These are phyloP conservation scores for Cladosporium cucumerinum DNA, from an alignment of 2,329 filamentous ascomycete species.

Conservation along the genomic window DNA sequence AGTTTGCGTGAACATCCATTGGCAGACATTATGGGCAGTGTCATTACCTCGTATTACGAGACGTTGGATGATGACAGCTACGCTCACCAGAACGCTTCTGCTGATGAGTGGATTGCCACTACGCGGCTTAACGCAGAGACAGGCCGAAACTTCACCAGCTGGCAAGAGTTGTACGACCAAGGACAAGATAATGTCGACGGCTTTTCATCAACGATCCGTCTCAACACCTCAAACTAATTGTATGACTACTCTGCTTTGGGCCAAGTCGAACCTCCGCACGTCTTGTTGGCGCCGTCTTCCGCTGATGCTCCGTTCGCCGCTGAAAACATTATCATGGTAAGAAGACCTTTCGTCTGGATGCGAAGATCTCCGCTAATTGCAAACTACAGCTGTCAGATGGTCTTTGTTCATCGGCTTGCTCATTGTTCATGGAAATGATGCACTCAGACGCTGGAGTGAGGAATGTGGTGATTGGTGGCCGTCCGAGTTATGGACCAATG, in stretches of 20 bases:
- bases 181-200: slow-evolving; percentile 19
- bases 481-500: slow-evolving; percentile 28
- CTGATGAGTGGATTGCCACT: slow-evolving; percentile 23
- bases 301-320: neutral
- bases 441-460: slow-evolving; percentile 27
- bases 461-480: slow-evolving; percentile 30
- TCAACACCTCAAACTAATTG: neutral
- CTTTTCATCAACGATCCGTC: slow-evolving; percentile 20
- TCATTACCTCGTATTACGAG: slow-evolving; percentile 17
- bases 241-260: neutral
- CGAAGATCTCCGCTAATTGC: neutral
- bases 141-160: slow-evolving; percentile 26
- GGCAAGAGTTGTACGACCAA: slow-evolving; percentile 31
- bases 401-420: slow-evolving; percentile 28
- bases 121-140: slow-evolving; percentile 24
- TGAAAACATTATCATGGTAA: neutral
- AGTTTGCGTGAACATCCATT: slow-evolving; percentile 23
- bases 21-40: neutral
- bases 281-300: neutral
- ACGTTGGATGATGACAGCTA: neutral
- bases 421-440: slow-evolving; percentile 33
- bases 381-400: slow-evolving; percentile 26
- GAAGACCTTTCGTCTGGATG: neutral
- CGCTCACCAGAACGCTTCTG: neutral
- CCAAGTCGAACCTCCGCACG: neutral